These are phyloP conservation scores for Borealophlyctis nickersoniae DNA, from an alignment of 192 early-diverging fungal genomes.

Conservation along the genomic window DNA sequence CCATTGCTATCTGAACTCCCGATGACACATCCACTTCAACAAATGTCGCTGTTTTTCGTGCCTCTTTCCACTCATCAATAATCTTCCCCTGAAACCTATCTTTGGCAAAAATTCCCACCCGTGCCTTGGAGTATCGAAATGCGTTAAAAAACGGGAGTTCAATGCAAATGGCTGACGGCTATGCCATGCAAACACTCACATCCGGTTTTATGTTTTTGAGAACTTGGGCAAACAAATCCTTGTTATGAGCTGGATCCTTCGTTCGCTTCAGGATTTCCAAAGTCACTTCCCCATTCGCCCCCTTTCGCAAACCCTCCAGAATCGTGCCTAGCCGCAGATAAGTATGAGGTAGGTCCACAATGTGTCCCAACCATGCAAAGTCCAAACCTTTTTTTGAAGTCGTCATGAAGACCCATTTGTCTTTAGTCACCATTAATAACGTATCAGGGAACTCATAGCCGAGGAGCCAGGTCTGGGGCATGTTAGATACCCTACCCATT, in stretches of 20 bases:
- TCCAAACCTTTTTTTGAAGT: slow-evolving; percentile 84
- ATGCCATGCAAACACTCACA: too few species aligned
- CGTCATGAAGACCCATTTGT: slow-evolving; percentile 75
- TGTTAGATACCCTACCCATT: too few species aligned
- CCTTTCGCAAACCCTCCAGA: neutral
- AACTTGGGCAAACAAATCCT: too few species aligned
- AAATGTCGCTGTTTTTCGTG: slow-evolving; percentile 50
- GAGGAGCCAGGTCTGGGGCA: slow-evolving; percentile 80
- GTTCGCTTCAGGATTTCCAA: slow-evolving; percentile 72
- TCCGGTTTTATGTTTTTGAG: too few species aligned
- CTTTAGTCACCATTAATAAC: slow-evolving; percentile 69
- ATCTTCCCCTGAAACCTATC: slow-evolving; percentile 76
- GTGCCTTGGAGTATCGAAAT: slow-evolving; percentile 43
- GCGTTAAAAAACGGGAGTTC: too few species aligned
- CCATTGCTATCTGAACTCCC: slow-evolving; percentile 69
- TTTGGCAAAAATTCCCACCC: slow-evolving; percentile 74
- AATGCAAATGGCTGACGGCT: too few species aligned
- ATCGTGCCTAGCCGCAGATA: neutral
- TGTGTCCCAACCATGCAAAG: too few species aligned
- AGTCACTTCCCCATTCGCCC: slow-evolving; percentile 49
- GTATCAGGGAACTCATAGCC: slow-evolving; percentile 91
- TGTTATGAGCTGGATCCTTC: slow-evolving; percentile 77
- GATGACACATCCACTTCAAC: slow-evolving; percentile 70
- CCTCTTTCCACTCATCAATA: slow-evolving; percentile 74
- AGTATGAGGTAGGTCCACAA: too few species aligned